These are phyloP conservation scores for Sungouiozyma intestinalis DNA, from an alignment of 805 yeast species.

Conservation along the genomic window DNA sequence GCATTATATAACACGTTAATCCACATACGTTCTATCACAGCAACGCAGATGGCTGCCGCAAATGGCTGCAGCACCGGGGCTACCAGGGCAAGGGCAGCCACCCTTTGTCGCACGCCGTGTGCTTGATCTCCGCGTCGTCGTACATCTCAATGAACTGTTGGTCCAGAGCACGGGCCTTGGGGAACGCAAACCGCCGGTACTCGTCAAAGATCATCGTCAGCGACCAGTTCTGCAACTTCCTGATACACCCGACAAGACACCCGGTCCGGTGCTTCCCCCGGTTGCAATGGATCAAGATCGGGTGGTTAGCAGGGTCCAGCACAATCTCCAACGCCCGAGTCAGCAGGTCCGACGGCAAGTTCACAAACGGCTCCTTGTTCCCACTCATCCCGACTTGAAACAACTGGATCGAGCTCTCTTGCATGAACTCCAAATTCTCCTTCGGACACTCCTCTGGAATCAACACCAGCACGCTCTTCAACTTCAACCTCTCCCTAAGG, in stretches of 20 bases:
- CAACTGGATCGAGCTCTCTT: constrained; percentile 49
- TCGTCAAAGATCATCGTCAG: constrained; percentile 91
- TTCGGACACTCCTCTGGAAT: constrained; percentile 88
- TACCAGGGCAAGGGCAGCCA: constrained; percentile 69
- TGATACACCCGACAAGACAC: constrained; percentile 84
- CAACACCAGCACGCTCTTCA: constrained; percentile 70
- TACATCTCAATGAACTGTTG: constrained; percentile 91
- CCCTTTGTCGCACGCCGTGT: constrained; percentile 39
- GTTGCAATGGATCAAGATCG: constrained; percentile 87
- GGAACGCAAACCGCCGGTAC: constrained; percentile 86
- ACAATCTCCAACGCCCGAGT: constrained; percentile 76
- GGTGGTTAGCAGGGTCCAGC: constrained; percentile 79
- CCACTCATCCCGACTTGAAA: constrained; percentile 92
- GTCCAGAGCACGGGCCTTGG: constrained; percentile 90
- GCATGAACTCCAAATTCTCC: constrained; percentile 57
- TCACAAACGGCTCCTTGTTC: constrained; percentile 89
- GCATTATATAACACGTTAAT: no score
- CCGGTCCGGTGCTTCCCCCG: constrained; percentile 97
- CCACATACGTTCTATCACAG: no score
- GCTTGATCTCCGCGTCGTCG: constrained; percentile 51
- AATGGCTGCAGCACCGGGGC: no score
- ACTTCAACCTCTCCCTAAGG: constrained; percentile 41
- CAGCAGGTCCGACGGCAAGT: constrained; percentile 54
- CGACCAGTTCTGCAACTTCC: constrained; percentile 87
- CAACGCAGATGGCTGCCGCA: no score